Base-by-base conservation (phyloP, 2,329 filamentous ascomycete species). In the Amauroascus niger region DNA sequence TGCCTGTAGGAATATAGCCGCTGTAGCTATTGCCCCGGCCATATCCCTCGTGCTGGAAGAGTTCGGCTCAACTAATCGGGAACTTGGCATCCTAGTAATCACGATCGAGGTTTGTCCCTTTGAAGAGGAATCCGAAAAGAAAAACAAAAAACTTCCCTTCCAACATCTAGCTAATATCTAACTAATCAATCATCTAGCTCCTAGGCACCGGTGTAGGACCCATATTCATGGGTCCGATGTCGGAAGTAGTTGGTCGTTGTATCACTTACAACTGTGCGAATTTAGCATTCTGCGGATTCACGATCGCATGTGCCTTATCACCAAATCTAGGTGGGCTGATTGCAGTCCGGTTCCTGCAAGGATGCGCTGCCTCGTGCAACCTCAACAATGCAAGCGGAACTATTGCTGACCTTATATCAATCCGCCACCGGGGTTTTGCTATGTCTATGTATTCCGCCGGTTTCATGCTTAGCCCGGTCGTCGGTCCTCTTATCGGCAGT, bases 321-420 rank as follows among this genome's bases (percentile, higher is more conserved):
- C 70, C 76, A 26, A 81, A 76, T 58, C 79, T 85, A 54, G 70
- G 69, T 28, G 76, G 77, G 0, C 71, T 87, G 1, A 69, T 87
- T 39, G 73, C 83, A 13, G 73, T 84, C 30, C 77, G 84, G 32
- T 82, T 86, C 67, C 79, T 86, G 48, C 76, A 77, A 5, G 80
- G 81, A n/a, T 57, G 64, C 13, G 69, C 60, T 26, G 68, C 66
- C 2, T 58, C 58, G 0, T 64, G 59, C 3, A 65, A 64, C 44
- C 20, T 75, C 1, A 71, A 71, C 0, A 64, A 74, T 8, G 73
- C 73, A 5, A 68, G 71, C 5, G 74, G 73, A 1, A 69, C 73
- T 0, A 70, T 76, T 40, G 70, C 71, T 1, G 74, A 77, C 55
- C 54, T 74, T 16, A 73, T 75, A 57, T 60, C 62, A 1, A 61